Evolutionary conservation across 2,329 filamentous ascomycete species (phyloP), one percentile per base, ranked within the genome.

Genomic region (Daldinia sp.): DNA sequence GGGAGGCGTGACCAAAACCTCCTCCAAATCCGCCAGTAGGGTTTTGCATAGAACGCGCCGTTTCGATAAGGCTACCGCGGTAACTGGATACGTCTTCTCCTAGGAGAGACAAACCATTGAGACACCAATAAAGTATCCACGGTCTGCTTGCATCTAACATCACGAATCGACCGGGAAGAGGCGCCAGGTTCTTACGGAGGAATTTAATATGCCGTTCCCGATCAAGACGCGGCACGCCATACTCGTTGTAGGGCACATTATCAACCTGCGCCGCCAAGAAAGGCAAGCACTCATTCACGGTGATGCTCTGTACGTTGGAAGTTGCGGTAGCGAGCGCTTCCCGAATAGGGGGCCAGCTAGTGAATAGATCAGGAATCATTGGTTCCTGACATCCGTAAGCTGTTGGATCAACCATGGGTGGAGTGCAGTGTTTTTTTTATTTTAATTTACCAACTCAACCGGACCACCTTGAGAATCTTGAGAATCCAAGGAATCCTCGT

Each of bases 51-150:
- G 92, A 87, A 48, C 83, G 84, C 51, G 95, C 89, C 5, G 94
- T 97, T 63, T 88, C 85, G 51, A 91, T 80, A 61, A 94, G 86
- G 78, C 85, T 83, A 67, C 90, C 80, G 58, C 89, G 86, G 76
- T 92, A 94, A 35, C 87, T 77, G 29, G 78, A 77, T 48, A 86
- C 81, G 74, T 97, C 92, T 73, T 93, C 87, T 48, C 92, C 93
- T 50, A 99, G 80, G 30, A 94, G 82, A 23, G 85, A 82, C 67
- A 99, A 81, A 2, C 87, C 93, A 30, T 89, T 87, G 55, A 98
- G 81, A 54, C 87, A 91, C 95, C 95, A 99, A 80, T 97, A 98
- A 67, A 97, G 84, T 72, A 97, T 86, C 95, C 95, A 99, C 8
- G 95, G 94, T 57, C 94, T 84, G 74, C 91, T 94, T 29, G 95